Evolutionary conservation across 257 asterid genomes (phyloP).

Genomic region (Euphrasia confusa): DNA sequence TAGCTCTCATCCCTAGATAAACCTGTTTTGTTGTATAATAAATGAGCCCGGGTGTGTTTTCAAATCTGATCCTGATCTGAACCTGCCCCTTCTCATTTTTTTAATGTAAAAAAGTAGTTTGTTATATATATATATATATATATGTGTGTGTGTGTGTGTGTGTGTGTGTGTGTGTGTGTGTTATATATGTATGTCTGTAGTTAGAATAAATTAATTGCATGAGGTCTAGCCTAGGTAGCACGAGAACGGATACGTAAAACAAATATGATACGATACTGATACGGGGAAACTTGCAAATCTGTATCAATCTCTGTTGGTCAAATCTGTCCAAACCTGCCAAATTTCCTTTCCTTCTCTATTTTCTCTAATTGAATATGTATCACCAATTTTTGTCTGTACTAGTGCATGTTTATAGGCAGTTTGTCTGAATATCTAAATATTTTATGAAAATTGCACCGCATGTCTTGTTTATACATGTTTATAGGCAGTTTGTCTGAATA

Average conservation of each 20-base stretch:
- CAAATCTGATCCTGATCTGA: not conserved
- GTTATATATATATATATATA: not conserved
- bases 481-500: constrained; percentile 14
- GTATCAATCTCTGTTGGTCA: not conserved
- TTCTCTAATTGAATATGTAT: constrained; percentile 6
- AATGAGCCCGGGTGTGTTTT: not conserved
- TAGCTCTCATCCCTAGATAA: constrained; percentile 7
- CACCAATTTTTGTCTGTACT: constrained; percentile 5
- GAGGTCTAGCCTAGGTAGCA: not conserved
- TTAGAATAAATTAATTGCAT: not conserved
- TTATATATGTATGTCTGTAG: not conserved
- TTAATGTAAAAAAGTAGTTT: not conserved
- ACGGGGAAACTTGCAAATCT: too few species aligned
- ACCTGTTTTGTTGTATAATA: not conserved
- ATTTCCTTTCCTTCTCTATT: not conserved
- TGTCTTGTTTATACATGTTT: constrained; percentile 18
- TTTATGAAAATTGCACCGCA: not conserved
- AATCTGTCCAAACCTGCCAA: not conserved
- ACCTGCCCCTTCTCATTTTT: not conserved
- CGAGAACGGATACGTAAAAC: too few species aligned
- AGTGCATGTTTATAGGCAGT: constrained; percentile 17
- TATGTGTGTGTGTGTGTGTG: too few species aligned
- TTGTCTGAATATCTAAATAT: constrained; percentile 9
- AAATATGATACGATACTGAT: too few species aligned
- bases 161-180: too few species aligned